Base-by-base conservation (phyloP, 352 stramenopile genomes). In the Thraustotheca clavata region DNA sequence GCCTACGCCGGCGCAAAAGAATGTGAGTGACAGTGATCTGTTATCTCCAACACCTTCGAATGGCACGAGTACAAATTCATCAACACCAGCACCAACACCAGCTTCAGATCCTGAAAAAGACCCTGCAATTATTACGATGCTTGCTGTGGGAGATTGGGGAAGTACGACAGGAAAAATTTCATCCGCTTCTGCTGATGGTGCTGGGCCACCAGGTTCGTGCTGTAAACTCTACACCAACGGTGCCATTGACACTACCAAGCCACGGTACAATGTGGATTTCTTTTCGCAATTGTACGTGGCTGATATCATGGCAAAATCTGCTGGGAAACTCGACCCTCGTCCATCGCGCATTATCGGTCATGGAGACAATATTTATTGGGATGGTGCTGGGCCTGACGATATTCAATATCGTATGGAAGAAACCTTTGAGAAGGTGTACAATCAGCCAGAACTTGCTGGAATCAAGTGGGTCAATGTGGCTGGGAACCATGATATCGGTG, bases 171-270 rank as follows among this genome's bases (percentile, higher is more conserved):
- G 91, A 71, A 93, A 93, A 71, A 29, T 50, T 29, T 50, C 43
- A 29, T 14, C 43, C 6, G 33, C 43, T 6, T 50, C 43, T 39
- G 29, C 32, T 32, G 24, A 73, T 68, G 43, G 43, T 29, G 43
- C 27, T 12, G 43, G 43, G 22, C 59, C 65, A 4, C 83, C 83
- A 0, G 83, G 83, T 22, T 91, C 81, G 68, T 93, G 83, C 75
- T 93, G 83, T 67, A 93, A 90, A 77, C 89, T 91, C 73, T 93
- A 93, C 72, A 80, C 79, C 36, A 90, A 90, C 73, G 78, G 79
- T 6, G 73, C 76, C n/a, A 76, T 67, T 14, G 43, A 60, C 60
- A 67, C 31, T 33, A 49, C 26, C 24, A 16, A 20, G 11, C 26
- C 31, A 20, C 60, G 43, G 4, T 67, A 59, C 32, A 34, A 46